These are phyloP conservation scores for Linanthus parryae DNA, from an alignment of 148 eudicot genomes.

Conservation along the genomic window DNA sequence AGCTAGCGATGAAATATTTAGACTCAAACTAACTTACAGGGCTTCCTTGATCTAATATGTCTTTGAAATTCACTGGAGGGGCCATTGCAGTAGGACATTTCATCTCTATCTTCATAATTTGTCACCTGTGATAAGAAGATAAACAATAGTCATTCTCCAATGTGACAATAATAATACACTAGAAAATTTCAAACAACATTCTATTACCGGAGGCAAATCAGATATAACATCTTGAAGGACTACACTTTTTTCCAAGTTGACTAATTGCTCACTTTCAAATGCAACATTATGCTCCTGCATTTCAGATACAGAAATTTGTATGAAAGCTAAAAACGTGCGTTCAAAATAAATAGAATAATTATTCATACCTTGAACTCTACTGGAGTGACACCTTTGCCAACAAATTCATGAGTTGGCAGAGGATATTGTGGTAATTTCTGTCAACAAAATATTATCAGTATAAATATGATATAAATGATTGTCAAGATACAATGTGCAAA, in stretches of 20 bases:
- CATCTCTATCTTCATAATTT: constrained; percentile 48
- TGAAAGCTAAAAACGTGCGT: not conserved
- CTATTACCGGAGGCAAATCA: constrained; percentile 68
- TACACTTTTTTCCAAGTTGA: constrained; percentile 32
- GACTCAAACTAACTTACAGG: constrained; percentile 48
- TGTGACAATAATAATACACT: not conserved
- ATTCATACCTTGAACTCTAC: constrained; percentile 50
- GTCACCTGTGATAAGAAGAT: constrained; percentile 27
- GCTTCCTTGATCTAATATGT: constrained; percentile 46
- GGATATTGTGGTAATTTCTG: constrained; percentile 77
- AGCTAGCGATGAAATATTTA: too few relatives aligned
- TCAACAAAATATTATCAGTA: not conserved
- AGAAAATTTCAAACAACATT: not conserved
- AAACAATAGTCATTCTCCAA: not conserved
- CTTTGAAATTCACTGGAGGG: constrained; percentile 57
- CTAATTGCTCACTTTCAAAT: constrained; percentile 21
- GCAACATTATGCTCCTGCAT: constrained; percentile 52
- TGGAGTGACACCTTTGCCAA: constrained; percentile 49
- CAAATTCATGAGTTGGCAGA: constrained; percentile 59
- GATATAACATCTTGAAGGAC: constrained; percentile 64
- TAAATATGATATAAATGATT: not conserved
- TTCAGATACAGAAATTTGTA: not conserved
- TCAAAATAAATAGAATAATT: not conserved
- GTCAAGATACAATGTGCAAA: not conserved
- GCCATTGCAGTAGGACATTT: constrained; percentile 28